Evolutionary conservation across 768 basidiomycete species (phyloP), one percentile per base, ranked within the genome.

Genomic region (Pleurotus tuoliensis): DNA sequence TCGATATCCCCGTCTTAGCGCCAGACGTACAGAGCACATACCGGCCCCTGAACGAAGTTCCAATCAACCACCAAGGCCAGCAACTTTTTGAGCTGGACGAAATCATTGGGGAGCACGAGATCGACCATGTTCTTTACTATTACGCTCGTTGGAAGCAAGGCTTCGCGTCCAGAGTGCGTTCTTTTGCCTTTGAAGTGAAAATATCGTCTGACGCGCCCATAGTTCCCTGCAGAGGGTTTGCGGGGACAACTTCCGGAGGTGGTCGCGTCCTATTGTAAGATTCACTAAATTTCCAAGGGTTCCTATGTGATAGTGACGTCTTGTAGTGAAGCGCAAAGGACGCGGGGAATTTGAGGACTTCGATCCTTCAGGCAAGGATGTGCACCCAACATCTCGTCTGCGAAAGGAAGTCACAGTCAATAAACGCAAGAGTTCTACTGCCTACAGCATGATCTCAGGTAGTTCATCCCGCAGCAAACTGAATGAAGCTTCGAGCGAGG

Each of bases 351-450:
- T 87, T 18, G 66, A 66, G 1, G 64, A 68, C 0, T 91, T 92
- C 66, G 81, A 90, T 62, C 88, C 88, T 18, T 76, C 79, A 18
- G 82, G 80, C 3, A 55, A 65, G 38, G 74, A 81, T 57, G 75
- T 91, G 8, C 84, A 88, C 62, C 82, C 82, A 18, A 63, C 75
- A 20, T 85, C 84, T 47, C 84, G 87, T 41, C 67, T 82, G 59
- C 74, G 70, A 61, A 58, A 72, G 43, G 69, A 63, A 39, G 59
- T 75, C 49, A 72, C 58, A 52, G 67, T 79, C 41, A 66, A 64
- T 27, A 65, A 59, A 39, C 53, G 66, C 59, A 56, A 63, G 40
- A 60, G 63, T 3, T 60, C 63, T 3, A 45, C 59, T 12, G 58
- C 58, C 9, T 51, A 61, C 47, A 69, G 61, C 43, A 59, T 68